Base-by-base conservation (phyloP, 495 filamentous ascomycete species). In the Hyaloscypha variabilis region DNA sequence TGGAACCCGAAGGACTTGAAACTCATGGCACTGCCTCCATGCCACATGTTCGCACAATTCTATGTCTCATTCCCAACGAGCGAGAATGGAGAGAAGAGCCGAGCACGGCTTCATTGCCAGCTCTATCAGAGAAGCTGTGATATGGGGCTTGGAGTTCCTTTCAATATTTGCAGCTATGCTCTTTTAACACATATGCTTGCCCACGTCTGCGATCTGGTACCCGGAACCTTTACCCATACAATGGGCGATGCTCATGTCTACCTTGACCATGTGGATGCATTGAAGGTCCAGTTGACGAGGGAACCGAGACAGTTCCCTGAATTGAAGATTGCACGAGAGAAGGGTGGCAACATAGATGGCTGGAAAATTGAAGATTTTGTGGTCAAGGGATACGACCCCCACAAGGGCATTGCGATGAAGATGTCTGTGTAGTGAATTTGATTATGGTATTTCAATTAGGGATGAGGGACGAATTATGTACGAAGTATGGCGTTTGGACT, bases 31-130 rank as follows among this genome's bases (percentile, higher is more conserved):
- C 82, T 99, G 23, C 95, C 95, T 67, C 95, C 96, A 4, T 99
- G 95, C 73, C 95, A 98, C 76, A 97, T 99, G 95, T 97, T 99
- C 78, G 94, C 94, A 17, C 96, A 98, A 77, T 98, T 98, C 72
- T 97, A 97, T 71, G 94, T 99, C 42, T 91, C 89, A 1, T 97
- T 86, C 75, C 90, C 91, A 62, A 79, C 73, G 36, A 59, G 58
- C 30, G 51, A 60, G 23, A 62, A 26, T 17, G 66, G 51, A 42
- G 50, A 42, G 63, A 59, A 67, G 71, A 36, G 31, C 34, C 83
- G 82, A 66, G 93, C 93, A 3, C 82, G 88, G 28, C 79, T 97
- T 24, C 88, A 91, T 71, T 95, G 92, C 69, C 84, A 93, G 70
- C 78, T 99, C 19, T 99, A 97, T 75, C 95, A 98, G 78, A 82